Conservation (phyloP, 371 early-diverging fungal species). For the Blakeslea trispora region DNA sequence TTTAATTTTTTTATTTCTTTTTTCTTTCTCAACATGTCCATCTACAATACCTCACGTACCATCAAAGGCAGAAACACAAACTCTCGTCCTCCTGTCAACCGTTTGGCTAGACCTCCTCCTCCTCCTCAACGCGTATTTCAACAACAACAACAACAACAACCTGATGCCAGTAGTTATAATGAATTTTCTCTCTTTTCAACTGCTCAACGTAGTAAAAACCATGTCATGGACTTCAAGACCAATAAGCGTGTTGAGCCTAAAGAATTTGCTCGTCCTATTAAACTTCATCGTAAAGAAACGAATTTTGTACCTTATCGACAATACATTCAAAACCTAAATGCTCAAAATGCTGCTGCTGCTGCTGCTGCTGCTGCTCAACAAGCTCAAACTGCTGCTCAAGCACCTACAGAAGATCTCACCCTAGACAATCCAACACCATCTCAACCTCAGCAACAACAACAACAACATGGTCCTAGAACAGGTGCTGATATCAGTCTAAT, state of each 20-base stretch:
- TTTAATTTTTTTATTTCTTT: constrained; percentile 10
- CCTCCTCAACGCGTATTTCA: constrained; percentile 16
- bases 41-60: constrained; percentile 26
- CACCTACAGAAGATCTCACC: constrained; percentile 4
- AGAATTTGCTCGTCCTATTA: constrained; percentile 67
- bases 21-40: constrained; percentile 20
- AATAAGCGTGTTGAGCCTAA: constrained; percentile 54
- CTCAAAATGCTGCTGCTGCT: constrained; percentile 23
- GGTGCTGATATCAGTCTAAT: constrained; percentile 76
- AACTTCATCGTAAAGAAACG: constrained; percentile 66
- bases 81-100: constrained; percentile 11
- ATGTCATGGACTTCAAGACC: constrained; percentile 71
- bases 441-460: constrained; percentile 27
- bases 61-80: constrained; percentile 18
- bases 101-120: constrained; percentile 14
- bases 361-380: constrained; percentile 10
- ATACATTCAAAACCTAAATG: constrained; percentile 26
- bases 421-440: constrained; percentile 4
- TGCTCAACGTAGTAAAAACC: constrained; percentile 49
- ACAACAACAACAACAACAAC: constrained; percentile 15
- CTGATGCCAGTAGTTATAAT: constrained; percentile 32
- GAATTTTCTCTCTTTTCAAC: constrained; percentile 68
- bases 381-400: constrained; percentile 6
- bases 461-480: constrained; percentile 49
- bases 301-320: constrained; percentile 33